Percentiles rank a stretch among this genome's conserved stretches.
Conservation (phyloP, 768 basidiomycete species). For the Tricholoma sp. region DNA sequence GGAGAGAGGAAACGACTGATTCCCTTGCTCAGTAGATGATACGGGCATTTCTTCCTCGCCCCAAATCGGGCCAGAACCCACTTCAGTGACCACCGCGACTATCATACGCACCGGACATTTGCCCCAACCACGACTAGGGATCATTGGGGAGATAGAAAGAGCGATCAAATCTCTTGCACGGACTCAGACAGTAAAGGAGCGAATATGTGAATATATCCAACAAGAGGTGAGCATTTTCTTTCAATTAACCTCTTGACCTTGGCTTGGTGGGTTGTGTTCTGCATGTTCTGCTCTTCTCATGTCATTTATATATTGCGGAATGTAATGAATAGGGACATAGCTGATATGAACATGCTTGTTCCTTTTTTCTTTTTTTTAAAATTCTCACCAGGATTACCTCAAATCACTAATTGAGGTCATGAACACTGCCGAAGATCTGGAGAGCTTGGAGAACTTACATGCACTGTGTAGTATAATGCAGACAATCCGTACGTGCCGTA, state of each 20-base stretch:
- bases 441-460: slow-evolving; percentile 87
- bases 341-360: slow-evolving; percentile 24
- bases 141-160: slow-evolving; percentile 73
- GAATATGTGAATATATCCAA: slow-evolving; percentile 86
- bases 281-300: slow-evolving; percentile 7
- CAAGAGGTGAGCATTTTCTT: slow-evolving; percentile 54
- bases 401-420: slow-evolving; percentile 81
- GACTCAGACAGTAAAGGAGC: slow-evolving; percentile 70
- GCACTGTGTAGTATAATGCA: slow-evolving; percentile 90
- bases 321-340: slow-evolving; percentile 16
- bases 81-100: slow-evolving; percentile 51
- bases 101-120: slow-evolving; percentile 72
- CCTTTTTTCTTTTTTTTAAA: slow-evolving; percentile 16
- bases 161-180: slow-evolving; percentile 72
- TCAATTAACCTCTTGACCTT: neutral
- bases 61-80: slow-evolving; percentile 47
- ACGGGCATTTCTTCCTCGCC: slow-evolving; percentile 59
- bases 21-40: slow-evolving; percentile 34
- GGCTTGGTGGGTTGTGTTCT: slow-evolving; percentile 1
- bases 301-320: slow-evolving; percentile 15
- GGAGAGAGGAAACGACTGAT: slow-evolving; percentile 1
- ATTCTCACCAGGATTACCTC: slow-evolving; percentile 70
- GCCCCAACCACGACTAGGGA: slow-evolving; percentile 71
- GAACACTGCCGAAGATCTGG: slow-evolving; percentile 87
- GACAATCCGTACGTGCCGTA: slow-evolving; percentile 64